Percentiles rank a stretch among this genome's conserved stretches.
phyloP scores from a whole-genome alignment of 352 stramenopile species.

The Pythium coloratum region DNA sequence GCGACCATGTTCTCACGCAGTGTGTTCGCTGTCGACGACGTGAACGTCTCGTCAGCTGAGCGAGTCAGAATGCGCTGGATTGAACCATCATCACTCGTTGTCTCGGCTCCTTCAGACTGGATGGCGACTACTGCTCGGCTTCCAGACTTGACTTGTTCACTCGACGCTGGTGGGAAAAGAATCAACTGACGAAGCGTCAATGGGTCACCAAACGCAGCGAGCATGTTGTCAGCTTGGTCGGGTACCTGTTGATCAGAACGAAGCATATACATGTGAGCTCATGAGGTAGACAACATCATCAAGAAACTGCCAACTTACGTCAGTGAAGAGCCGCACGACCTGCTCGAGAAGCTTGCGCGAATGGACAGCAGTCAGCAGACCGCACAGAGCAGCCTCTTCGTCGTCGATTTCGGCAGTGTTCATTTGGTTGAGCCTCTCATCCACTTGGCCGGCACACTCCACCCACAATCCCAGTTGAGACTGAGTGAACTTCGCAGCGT shows the following conservation, averaged over 20 bases:
- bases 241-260: conserved; percentile 13
- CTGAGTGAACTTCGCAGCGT: conserved; percentile 24
- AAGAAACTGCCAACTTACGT: conserved; percentile 25
- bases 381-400: conserved; percentile 60
- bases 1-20: conserved; percentile 50
- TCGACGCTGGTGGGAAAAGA: conserved; percentile 31
- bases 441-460: conserved; percentile 62
- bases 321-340: conserved; percentile 58
- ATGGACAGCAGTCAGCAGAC: conserved; percentile 63
- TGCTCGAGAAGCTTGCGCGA: conserved; percentile 67
- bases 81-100: conserved; percentile 32
- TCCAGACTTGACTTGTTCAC: neutral
- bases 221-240: conserved; percentile 37
- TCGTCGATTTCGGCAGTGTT: conserved; percentile 61
- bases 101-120: conserved; percentile 8
- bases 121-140: neutral
- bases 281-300: conserved; percentile 6
- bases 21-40: conserved; percentile 37
- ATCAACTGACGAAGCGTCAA: conserved; percentile 73
- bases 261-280: neutral
- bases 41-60: conserved; percentile 45
- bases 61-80: conserved; percentile 72
- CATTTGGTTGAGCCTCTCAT: conserved; percentile 62
- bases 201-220: conserved; percentile 62
- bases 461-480: conserved; percentile 64